A percentile compares a stretch with the other conserved stretches of the same genome.
Conservation (phyloP, 2,329 filamentous ascomycete species). For the Fusarium chuoi region DNA sequence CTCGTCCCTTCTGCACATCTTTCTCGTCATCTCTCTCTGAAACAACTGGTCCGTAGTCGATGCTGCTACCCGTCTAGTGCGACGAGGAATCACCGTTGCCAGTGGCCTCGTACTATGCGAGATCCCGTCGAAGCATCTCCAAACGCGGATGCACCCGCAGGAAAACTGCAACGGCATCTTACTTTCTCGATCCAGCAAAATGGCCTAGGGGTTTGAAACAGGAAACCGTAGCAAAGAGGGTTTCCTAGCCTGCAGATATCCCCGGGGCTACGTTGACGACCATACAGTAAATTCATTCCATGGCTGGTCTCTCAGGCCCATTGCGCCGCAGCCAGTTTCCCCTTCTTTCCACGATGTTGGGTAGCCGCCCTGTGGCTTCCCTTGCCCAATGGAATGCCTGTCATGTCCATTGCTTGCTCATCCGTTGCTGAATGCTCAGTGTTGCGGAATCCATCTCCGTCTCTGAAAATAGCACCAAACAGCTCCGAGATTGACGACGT, state of each 20-base stretch:
- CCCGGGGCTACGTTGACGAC: not conserved
- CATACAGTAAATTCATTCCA: not conserved
- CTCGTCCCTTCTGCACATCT: constrained; percentile 1
- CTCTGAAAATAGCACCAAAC: constrained; percentile 78
- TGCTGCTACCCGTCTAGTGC: constrained; percentile 24
- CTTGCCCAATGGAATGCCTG: constrained; percentile 35
- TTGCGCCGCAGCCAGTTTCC: constrained; percentile 20
- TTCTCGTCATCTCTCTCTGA: not conserved
- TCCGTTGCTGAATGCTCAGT: constrained; percentile 40
- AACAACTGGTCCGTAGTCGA: constrained; percentile 24
- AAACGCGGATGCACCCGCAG: constrained; percentile 33
- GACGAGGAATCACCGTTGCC: constrained; percentile 14
- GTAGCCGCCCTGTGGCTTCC: constrained; percentile 2
- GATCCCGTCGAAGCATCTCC: constrained; percentile 36
- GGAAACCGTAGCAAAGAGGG: not conserved
- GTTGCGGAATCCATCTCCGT: constrained; percentile 75
- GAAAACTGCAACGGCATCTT: constrained; percentile 10
- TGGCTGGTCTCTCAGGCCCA: constrained; percentile 25
- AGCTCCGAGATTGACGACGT: constrained; percentile 74
- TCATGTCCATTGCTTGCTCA: constrained; percentile 47
- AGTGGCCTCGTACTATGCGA: constrained; percentile 35
- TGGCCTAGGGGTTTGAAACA: not conserved
- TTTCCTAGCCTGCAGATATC: not conserved
- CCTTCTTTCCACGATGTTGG: constrained; percentile 36
- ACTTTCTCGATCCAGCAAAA: constrained; percentile 23